Base-by-base conservation (phyloP, 441 rosid genomes). In the Breynia disticha region DNA sequence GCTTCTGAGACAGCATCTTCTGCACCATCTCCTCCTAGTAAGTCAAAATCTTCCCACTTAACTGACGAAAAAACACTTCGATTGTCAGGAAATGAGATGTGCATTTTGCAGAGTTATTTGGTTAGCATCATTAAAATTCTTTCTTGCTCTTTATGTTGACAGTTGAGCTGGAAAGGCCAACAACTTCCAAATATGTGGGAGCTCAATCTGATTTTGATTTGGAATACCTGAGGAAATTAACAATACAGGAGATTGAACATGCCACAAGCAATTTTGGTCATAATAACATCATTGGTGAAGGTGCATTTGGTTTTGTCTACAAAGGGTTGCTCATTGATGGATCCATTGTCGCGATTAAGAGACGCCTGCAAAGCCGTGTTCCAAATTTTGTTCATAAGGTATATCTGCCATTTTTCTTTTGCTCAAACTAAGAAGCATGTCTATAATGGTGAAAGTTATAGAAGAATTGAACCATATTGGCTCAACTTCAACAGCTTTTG, bases 261-360 rank as follows among this genome's bases (percentile, higher is more conserved):
- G 82, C 82, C 55, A 77, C 82, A 35, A 20, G 10, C 47, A 54
- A 69, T 59, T 77, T 77, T 68, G 56, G 68, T 61, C 71, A 41
- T 17, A 74, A 59, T 57, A 74, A 70, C 39, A 58, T 77, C 60
- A 65, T 77, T 15, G 79, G 79, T 38, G 79, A 74, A 65, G 76
- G 79, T 38, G 53, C 54, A 48, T 74, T 72, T 4, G 79, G 82
- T 48, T 60, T 70, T 52, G 78, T 66, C 22, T 72, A 72, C 46
- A 75, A 69, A 63, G 82, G 79, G 50, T 46, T 78, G 48, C 82
- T 75, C 58, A 72, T 57, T 48, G 76, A 78, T 62, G 79, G 83
- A 52, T 61, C 83, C 18, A 61, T 75, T 22, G 79, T 78, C 32
- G 78, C 76, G n/a, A 63, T 78, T 64, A 78, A 72, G 71, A 65